A percentile compares a stretch with the other conserved stretches of the same genome.
phyloP scores from a whole-genome alignment of 2,329 filamentous ascomycete species.

The Diaporthe citri region DNA sequence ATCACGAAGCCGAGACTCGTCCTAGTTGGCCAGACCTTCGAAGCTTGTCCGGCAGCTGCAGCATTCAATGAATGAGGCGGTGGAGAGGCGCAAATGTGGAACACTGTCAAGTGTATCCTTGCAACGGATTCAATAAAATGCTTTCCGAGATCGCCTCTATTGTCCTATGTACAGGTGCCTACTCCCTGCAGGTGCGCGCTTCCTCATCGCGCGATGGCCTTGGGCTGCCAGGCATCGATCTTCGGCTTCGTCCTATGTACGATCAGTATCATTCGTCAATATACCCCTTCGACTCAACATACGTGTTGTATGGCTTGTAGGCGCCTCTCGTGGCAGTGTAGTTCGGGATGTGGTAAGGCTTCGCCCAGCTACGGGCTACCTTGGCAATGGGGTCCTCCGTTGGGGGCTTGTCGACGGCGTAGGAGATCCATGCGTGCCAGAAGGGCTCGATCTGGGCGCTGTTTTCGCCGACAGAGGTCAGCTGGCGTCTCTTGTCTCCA shows the following conservation, averaged over 20 bases:
- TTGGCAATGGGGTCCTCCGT: constrained; percentile 79
- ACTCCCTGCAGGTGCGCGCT: neutral
- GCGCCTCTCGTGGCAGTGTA: constrained; percentile 81
- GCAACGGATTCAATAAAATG: neutral
- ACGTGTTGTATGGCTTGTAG: constrained; percentile 97
- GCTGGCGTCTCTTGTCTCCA: neutral
- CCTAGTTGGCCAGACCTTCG: neutral
- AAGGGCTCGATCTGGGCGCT: constrained; percentile 91
- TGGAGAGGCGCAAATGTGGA: neutral
- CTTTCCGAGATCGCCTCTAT: constrained; percentile 7
- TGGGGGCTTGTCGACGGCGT: constrained; percentile 89
- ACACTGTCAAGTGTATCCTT: neutral
- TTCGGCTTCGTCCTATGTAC: constrained; percentile 50
- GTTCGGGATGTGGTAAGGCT: constrained; percentile 77
- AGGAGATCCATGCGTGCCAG: constrained; percentile 99
- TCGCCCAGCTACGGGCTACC: constrained; percentile 81
- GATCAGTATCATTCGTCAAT: neutral
- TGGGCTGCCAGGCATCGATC: constrained; percentile 51
- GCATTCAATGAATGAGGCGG: neutral
- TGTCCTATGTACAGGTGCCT: constrained; percentile 40
- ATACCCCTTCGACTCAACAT: constrained; percentile 55
- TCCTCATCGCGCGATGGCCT: constrained; percentile 37
- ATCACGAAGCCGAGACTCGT: neutral
- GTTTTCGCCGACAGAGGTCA: constrained; percentile 40
- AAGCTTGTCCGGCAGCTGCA: neutral